These are phyloP conservation scores for Sugiyamaella paludigena DNA, from an alignment of 1,139 yeast genomes.

Conservation along the genomic window DNA sequence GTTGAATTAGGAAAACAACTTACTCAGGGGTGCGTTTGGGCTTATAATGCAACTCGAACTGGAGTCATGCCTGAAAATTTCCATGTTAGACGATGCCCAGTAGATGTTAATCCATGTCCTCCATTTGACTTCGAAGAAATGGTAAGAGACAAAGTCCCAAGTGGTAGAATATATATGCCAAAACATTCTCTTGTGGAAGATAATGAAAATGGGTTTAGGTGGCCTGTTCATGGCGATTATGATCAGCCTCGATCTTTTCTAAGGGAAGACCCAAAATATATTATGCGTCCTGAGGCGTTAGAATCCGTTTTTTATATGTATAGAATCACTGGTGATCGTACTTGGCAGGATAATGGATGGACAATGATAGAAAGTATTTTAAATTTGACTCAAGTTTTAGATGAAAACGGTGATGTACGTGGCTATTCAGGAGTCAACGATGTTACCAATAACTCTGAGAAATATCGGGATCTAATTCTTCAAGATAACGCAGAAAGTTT, in stretches of 20 bases:
- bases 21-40: slow-evolving; percentile 65
- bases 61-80: slow-evolving; percentile 48
- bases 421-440: slow-evolving; percentile 51
- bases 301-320: slow-evolving; percentile 74
- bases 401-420: slow-evolving; percentile 44
- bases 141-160: slow-evolving; percentile 6
- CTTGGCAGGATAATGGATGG: slow-evolving; percentile 72
- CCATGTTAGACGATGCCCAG: slow-evolving; percentile 40
- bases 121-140: slow-evolving; percentile 25
- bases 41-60: slow-evolving; percentile 48
- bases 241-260: slow-evolving; percentile 39
- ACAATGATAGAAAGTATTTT: slow-evolving; percentile 56
- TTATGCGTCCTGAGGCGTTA: slow-evolving; percentile 72
- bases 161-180: slow-evolving; percentile 1
- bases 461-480: slow-evolving; percentile 23
- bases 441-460: slow-evolving; percentile 43
- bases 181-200: slow-evolving; percentile 13
- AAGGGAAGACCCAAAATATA: slow-evolving; percentile 49
- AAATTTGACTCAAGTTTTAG: slow-evolving; percentile 25
- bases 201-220: slow-evolving; percentile 23
- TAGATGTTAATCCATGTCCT: slow-evolving; percentile 30
- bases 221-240: slow-evolving; percentile 33
- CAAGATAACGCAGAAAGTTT: slow-evolving; percentile 58
- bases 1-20: slow-evolving; percentile 57
- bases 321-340: slow-evolving; percentile 67